Conservation (phyloP, 306 rosid species). For the Acacia acuminata region DNA sequence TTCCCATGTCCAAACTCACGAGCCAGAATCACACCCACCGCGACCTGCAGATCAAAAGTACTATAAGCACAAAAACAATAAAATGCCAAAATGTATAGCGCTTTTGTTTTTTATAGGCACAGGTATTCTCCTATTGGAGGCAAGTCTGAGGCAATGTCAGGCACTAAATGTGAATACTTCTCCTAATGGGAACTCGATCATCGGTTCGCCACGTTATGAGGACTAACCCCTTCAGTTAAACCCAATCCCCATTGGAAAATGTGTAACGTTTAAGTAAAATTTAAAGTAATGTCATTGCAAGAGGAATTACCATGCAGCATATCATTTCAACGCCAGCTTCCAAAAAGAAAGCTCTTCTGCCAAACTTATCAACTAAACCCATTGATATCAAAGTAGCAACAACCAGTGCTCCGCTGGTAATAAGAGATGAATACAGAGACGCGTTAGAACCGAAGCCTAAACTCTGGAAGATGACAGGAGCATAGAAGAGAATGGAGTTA, state of each 20-base stretch:
- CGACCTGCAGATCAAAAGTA: constrained; percentile 50
- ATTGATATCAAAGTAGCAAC: constrained; percentile 83
- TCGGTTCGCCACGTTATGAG: no score
- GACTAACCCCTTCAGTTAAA: no score
- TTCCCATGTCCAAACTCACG: constrained; percentile 69
- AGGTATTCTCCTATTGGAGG: no score
- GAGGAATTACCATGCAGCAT: constrained; percentile 66
- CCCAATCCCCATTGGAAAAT: no score
- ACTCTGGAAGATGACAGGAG: constrained; percentile 96
- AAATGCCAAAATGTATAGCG: neutral
- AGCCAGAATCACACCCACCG: constrained; percentile 65
- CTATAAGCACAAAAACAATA: neutral
- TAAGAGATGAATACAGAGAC: constrained; percentile 73
- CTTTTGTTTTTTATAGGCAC: neutral
- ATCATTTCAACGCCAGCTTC: constrained; percentile 98
- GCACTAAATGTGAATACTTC: no score
- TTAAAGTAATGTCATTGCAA: constrained; percentile 25
- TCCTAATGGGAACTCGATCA: no score
- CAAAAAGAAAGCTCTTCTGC: constrained; percentile 87
- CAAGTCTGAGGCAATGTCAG: no score
- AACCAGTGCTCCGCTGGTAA: constrained; percentile 84
- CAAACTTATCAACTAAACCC: constrained; percentile 79
- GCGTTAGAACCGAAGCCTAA: constrained; percentile 87
- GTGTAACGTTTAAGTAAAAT: neutral
- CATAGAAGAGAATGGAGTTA: constrained; percentile 95